Evolutionary conservation across 2,329 filamentous ascomycete genomes (phyloP).

Genomic region (Zelopaecilomyces penicillatus): DNA sequence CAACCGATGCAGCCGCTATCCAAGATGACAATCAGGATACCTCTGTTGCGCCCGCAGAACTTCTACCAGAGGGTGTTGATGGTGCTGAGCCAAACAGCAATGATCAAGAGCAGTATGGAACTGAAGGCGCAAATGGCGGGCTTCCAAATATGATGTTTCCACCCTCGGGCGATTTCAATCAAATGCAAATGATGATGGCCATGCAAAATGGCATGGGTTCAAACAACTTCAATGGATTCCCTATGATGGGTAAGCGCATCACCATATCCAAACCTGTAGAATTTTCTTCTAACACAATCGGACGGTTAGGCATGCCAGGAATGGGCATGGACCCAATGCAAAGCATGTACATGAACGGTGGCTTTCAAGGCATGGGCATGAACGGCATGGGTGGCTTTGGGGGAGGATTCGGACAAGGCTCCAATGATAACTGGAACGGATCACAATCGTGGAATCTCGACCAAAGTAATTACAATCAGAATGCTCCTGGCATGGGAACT

Average conservation of each 20-base stretch:
- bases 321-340: slow-evolving; percentile 82
- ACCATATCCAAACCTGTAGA: neutral
- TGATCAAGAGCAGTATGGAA: slow-evolving; percentile 24
- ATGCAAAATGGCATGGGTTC: slow-evolving; percentile 61
- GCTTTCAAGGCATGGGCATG: slow-evolving; percentile 71
- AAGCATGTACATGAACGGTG: slow-evolving; percentile 71
- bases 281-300: neutral
- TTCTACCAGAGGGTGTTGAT: slow-evolving; percentile 11
- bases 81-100: slow-evolving; percentile 21
- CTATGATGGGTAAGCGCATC: slow-evolving; percentile 75
- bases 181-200: slow-evolving; percentile 75
- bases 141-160: slow-evolving; percentile 53
- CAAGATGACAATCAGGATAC: neutral
- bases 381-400: slow-evolving; percentile 69
- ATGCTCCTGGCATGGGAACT: slow-evolving; percentile 70
- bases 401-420: slow-evolving; percentile 51
- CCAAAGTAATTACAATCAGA: slow-evolving; percentile 87
- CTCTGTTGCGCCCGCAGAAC: slow-evolving; percentile 10
- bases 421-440: slow-evolving; percentile 73
- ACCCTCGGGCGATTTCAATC: slow-evolving; percentile 58
- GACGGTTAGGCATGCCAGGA: slow-evolving; percentile 58
- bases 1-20: too few relatives aligned
- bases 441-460: slow-evolving; percentile 76
- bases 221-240: slow-evolving; percentile 48
- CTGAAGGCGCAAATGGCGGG: slow-evolving; percentile 33